Conservation (phyloP, 1,284 basidiomycete genomes). For the Amylostereum chailletii region DNA sequence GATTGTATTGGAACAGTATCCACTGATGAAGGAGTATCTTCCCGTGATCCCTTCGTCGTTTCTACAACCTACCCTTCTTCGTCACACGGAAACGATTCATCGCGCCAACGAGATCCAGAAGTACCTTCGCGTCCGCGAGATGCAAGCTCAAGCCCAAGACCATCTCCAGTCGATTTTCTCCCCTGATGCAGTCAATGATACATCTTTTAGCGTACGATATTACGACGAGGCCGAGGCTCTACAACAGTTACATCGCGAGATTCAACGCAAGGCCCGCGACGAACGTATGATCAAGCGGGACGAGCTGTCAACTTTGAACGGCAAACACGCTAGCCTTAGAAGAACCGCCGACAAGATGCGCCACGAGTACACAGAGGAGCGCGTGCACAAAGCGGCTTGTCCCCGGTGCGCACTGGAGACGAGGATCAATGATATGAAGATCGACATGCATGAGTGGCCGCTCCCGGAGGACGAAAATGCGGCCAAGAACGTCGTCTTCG, state of each 20-base stretch:
- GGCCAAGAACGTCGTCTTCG: conserved; percentile 32
- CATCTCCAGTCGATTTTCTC: background rate
- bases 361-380: background rate
- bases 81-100: conserved; percentile 17
- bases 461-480: conserved; percentile 22
- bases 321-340: background rate
- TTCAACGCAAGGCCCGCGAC: background rate
- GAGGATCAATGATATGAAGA: conserved; percentile 18
- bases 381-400: background rate
- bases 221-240: background rate
- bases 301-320: background rate
- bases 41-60: conserved; percentile 31
- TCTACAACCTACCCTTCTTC: conserved; percentile 30
- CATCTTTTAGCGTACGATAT: background rate
- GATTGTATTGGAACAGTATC: conserved; percentile 20
- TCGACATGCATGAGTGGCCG: conserved; percentile 41
- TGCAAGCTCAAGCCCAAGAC: conserved; percentile 1
- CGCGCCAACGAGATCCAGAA: conserved; percentile 18
- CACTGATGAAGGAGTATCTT: conserved; percentile 31
- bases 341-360: background rate
- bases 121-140: conserved; percentile 23
- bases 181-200: background rate
- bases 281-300: background rate
- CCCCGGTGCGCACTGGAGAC: conserved; percentile 24
- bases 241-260: background rate